Evolutionary conservation across 164 flowering plant genomes (phyloP).

Genomic region (Tetracentron sinense): DNA sequence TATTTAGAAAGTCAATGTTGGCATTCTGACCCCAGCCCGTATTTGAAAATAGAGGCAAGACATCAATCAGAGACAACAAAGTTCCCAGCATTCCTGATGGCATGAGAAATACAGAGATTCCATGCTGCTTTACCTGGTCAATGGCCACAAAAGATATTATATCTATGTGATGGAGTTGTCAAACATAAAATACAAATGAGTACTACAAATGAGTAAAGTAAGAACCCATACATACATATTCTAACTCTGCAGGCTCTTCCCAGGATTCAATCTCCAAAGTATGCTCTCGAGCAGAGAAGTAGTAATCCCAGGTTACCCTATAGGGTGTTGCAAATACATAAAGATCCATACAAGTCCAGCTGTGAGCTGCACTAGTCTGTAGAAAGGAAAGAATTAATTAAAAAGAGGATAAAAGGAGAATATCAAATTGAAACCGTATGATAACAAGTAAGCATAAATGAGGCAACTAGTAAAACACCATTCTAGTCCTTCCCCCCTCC

Average conservation of each 20-base stretch:
- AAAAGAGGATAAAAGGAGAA: neutral
- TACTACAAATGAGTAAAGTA: neutral
- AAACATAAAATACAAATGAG: neutral
- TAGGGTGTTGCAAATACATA: conserved; percentile 99
- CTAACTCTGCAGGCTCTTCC: conserved; percentile 92
- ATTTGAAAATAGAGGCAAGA: conserved; percentile 89
- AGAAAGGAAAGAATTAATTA: conserved; percentile 7
- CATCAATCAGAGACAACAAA: conserved; percentile 75
- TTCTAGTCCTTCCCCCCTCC: too few relatives aligned
- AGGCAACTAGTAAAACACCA: too few relatives aligned
- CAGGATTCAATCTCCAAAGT: conserved; percentile 74
- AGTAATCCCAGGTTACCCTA: conserved; percentile 95
- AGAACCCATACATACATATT: conserved; percentile 58
- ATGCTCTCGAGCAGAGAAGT: conserved; percentile 81
- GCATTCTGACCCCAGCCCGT: conserved; percentile 89
- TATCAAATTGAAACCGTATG: neutral
- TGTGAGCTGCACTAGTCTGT: conserved; percentile 88
- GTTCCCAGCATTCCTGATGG: conserved; percentile 99
- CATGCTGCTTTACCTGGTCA: conserved; percentile 92
- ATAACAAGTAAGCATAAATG: neutral
- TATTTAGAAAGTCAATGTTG: conserved; percentile 77
- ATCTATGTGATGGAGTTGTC: neutral
- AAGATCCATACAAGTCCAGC: conserved; percentile 98
- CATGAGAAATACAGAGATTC: conserved; percentile 96
- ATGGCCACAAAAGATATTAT: conserved; percentile 10